Evolutionary conservation across 2,329 filamentous ascomycete species (phyloP).

Genomic region (Phaeosphaeriaceae sp.): DNA sequence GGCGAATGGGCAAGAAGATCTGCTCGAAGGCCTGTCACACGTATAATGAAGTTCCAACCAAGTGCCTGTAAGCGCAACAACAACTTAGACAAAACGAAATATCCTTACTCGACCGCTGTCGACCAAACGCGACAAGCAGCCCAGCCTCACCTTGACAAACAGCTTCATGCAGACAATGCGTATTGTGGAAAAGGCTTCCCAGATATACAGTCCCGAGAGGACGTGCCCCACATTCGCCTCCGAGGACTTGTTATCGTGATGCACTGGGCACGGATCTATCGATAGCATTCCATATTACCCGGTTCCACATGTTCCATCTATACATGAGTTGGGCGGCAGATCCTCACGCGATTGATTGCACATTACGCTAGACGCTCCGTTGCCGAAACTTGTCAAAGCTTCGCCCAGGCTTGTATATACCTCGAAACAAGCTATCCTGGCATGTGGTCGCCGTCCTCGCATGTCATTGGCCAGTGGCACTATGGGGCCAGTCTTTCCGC

Average conservation of each 20-base stretch:
- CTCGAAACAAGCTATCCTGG: conserved; percentile 15
- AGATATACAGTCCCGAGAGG: neutral
- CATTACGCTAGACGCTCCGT: neutral
- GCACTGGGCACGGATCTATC: conserved; percentile 14
- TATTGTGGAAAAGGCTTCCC: neutral
- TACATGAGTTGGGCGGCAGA: conserved; percentile 14
- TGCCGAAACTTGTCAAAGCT: conserved; percentile 3
- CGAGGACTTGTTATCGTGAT: conserved; percentile 13
- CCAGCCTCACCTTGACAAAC: neutral
- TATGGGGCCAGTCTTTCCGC: neutral
- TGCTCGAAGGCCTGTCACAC: neutral
- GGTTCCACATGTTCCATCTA: conserved; percentile 4
- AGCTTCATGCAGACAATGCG: neutral
- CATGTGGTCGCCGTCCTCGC: neutral
- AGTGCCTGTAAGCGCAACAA: neutral
- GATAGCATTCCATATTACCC: conserved; percentile 22
- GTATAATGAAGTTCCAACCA: neutral
- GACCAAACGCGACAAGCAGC: neutral
- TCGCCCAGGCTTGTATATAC: conserved; percentile 9
- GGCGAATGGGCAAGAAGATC: neutral
- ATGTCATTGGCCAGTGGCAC: neutral
- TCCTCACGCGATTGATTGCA: conserved; percentile 14
- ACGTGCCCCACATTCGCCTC: conserved; percentile 2
- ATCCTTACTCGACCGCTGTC: neutral
- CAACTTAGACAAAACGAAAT: neutral